phyloP scores from a whole-genome alignment of 106 monocot species.

The Agapanthus africanus region DNA sequence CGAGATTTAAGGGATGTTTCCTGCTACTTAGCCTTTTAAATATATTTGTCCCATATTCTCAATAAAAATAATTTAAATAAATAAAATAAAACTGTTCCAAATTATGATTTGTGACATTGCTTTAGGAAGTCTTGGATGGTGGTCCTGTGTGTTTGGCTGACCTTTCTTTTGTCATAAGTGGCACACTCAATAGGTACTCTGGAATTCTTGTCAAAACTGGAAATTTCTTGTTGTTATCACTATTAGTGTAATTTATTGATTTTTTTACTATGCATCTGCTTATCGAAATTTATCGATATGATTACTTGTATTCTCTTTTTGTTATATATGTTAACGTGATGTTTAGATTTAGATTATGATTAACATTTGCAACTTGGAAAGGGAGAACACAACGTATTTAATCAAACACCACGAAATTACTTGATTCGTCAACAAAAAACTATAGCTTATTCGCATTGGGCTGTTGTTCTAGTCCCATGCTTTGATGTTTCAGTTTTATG shows the following conservation, averaged over 20 bases:
- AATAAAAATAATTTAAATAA: too few species aligned
- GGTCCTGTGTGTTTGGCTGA: slow-evolving; percentile 74
- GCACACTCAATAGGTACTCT: slow-evolving; percentile 86
- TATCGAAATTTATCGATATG: too few species aligned
- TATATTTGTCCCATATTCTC: too few species aligned
- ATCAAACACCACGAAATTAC: slow-evolving; percentile 91
- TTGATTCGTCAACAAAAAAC: slow-evolving; percentile 89
- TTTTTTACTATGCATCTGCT: not conserved
- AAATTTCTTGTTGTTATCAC: not conserved
- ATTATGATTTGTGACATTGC: not conserved
- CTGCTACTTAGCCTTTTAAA: too few species aligned
- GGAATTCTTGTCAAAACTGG: not conserved
- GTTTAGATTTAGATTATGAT: not conserved
- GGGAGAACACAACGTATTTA: slow-evolving; percentile 92
- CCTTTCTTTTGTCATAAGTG: slow-evolving; percentile 89
- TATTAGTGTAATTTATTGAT: not conserved
- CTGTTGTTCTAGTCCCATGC: not conserved
- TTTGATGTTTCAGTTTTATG: not conserved
- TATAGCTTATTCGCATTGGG: slow-evolving; percentile 22
- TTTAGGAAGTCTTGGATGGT: slow-evolving; percentile 91
- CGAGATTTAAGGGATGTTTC: too few species aligned
- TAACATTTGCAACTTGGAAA: slow-evolving; percentile 58
- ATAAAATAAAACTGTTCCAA: too few species aligned
- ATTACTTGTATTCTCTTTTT: not conserved
- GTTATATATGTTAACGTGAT: not conserved